Conservation (phyloP, 2,329 filamentous ascomycete genomes). For the Hymenotorrendiella dingleyae region DNA sequence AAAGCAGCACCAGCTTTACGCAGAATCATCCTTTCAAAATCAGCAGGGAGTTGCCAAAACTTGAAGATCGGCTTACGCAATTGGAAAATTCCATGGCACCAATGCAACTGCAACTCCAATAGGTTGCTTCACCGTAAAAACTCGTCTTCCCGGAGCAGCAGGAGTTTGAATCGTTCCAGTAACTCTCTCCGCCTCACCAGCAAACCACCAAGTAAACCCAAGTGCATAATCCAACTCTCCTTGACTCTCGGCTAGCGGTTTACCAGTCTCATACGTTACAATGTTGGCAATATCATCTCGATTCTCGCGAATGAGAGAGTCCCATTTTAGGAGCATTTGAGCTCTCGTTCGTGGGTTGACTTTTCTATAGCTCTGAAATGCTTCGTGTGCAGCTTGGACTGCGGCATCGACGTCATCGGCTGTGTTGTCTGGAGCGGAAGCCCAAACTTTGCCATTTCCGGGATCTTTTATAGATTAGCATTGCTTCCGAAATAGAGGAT, state of each 20-base stretch:
- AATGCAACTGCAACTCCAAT: constrained; percentile 63
- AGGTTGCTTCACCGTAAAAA: constrained; percentile 70
- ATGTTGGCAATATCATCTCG: constrained; percentile 57
- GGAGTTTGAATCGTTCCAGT: constrained; percentile 55
- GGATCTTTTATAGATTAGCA: constrained; percentile 35
- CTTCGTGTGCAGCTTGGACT: constrained; percentile 52
- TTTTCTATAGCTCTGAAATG: constrained; percentile 55
- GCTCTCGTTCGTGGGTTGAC: constrained; percentile 55
- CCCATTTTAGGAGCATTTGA: constrained; percentile 59
- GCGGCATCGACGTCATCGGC: constrained; percentile 55
- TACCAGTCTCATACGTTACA: constrained; percentile 53
- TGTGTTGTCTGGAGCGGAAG: constrained; percentile 37
- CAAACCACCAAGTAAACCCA: constrained; percentile 50
- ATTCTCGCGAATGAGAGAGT: constrained; percentile 56
- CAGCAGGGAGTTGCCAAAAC: neutral
- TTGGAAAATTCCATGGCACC: constrained; percentile 69
- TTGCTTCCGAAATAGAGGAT: neutral
- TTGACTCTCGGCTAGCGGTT: constrained; percentile 44
- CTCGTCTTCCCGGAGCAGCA: constrained; percentile 54
- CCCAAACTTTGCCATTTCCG: constrained; percentile 36
- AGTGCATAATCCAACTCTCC: constrained; percentile 48
- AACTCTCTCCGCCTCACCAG: constrained; percentile 56
- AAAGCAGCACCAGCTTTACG: constrained; percentile 63
- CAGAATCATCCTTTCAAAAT: constrained; percentile 44
- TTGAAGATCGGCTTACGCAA: constrained; percentile 39